Conservation (phyloP, 305 asterid species). For the Rubia tinctorum region DNA sequence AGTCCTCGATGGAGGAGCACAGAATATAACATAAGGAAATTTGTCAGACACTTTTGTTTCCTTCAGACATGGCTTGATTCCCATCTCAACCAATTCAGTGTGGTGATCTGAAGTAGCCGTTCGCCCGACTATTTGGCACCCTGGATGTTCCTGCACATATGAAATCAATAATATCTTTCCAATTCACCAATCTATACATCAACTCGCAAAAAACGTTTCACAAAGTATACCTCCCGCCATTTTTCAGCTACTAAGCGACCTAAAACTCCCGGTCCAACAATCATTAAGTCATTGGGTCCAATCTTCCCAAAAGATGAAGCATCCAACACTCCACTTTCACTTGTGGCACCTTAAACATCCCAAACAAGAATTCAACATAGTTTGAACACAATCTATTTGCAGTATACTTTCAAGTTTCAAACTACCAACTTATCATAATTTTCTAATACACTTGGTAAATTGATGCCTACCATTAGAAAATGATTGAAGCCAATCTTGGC, state of each 20-base stretch:
- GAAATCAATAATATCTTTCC: not conserved
- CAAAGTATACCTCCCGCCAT: conserved; percentile 71
- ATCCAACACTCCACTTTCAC: conserved; percentile 41
- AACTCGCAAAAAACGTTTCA: not conserved
- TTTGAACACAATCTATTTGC: not conserved
- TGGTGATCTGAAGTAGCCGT: conserved; percentile 82
- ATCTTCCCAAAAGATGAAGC: conserved; percentile 43
- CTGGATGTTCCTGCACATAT: conserved; percentile 64
- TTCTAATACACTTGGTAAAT: not conserved
- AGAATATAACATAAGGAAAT: conserved; percentile 87
- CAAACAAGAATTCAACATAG: not conserved
- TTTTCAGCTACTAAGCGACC: conserved; percentile 89
- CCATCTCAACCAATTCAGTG: conserved; percentile 66
- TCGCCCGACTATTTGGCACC: conserved; percentile 74
- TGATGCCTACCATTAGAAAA: not conserved
- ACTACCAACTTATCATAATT: not conserved
- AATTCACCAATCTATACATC: not conserved
- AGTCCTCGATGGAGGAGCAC: conserved; percentile 84
- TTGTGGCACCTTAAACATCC: conserved; percentile 43
- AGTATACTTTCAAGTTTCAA: not conserved
- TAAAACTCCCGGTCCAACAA: conserved; percentile 94
- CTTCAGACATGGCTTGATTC: conserved; percentile 69
- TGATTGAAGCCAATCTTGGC: not conserved
- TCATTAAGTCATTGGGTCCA: conserved; percentile 81
- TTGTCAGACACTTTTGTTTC: conserved; percentile 44